Evolutionary conservation across 495 filamentous ascomycete genomes (phyloP).

Genomic region (Aspergillus panamensis): DNA sequence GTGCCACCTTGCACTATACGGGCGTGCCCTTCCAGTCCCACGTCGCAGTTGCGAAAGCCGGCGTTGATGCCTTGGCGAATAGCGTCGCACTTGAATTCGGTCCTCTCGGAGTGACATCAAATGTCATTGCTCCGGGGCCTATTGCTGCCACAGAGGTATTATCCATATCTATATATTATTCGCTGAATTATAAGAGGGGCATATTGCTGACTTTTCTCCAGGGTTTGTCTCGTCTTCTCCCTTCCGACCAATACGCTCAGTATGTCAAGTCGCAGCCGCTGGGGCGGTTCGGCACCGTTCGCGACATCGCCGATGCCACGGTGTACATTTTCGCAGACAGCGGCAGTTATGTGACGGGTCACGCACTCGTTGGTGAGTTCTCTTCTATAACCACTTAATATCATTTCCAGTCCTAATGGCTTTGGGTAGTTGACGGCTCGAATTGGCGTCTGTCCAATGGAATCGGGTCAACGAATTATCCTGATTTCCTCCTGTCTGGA

Average conservation of each 20-base stretch:
- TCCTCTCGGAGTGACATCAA: slow-evolving; percentile 81
- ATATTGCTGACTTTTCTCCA: slow-evolving; percentile 16
- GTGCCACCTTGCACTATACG: slow-evolving; percentile 85
- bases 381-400: neutral
- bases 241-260: slow-evolving; percentile 30
- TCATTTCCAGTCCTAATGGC: slow-evolving; percentile 3
- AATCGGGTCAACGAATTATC: slow-evolving; percentile 48
- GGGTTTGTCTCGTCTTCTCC: slow-evolving; percentile 45
- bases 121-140: slow-evolving; percentile 79
- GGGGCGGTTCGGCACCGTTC: slow-evolving; percentile 72
- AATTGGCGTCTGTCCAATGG: slow-evolving; percentile 46
- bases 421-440: slow-evolving; percentile 40
- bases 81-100: slow-evolving; percentile 81
- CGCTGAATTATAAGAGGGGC: neutral
- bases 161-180: neutral
- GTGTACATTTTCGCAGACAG: slow-evolving; percentile 81
- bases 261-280: slow-evolving; percentile 54
- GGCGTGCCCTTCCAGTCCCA: slow-evolving; percentile 81
- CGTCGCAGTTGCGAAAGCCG: slow-evolving; percentile 86
- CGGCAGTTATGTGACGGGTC: slow-evolving; percentile 79
- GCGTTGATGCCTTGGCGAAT: slow-evolving; percentile 75
- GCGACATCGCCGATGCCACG: slow-evolving; percentile 90
- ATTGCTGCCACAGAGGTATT: slow-evolving; percentile 62
- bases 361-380: slow-evolving; percentile 60
- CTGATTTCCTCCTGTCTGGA: slow-evolving; percentile 60